These are phyloP conservation scores for Phytophthora europaea DNA, from an alignment of 352 stramenopile genomes.

Conservation along the genomic window DNA sequence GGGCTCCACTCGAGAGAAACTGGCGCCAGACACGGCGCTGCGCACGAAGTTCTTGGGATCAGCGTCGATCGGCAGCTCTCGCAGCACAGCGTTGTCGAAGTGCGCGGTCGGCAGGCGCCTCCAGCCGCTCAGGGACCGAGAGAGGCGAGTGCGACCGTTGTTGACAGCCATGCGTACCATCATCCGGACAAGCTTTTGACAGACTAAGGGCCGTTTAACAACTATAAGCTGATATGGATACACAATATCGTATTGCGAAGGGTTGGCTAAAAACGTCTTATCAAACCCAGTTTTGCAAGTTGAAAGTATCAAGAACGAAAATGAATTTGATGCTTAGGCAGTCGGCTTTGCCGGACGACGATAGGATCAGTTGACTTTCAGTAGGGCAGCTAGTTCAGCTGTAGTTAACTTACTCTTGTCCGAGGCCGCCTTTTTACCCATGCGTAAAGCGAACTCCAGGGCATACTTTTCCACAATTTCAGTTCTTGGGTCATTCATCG, in stretches of 20 bases:
- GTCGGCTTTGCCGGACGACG: too few species aligned
- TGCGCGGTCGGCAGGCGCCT: conserved; percentile 35
- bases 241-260: background rate
- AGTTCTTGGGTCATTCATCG: background rate
- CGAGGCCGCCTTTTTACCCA: background rate
- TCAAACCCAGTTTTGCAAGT: too few species aligned
- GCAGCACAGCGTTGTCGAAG: conserved; percentile 77
- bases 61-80: conserved; percentile 67
- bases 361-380: too few species aligned
- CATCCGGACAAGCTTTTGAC: conserved; percentile 10
- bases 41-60: conserved; percentile 67
- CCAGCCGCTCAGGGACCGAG: conserved; percentile 53
- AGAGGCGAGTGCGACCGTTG: conserved; percentile 10
- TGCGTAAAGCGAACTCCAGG: background rate
- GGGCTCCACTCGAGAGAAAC: conserved; percentile 71
- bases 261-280: background rate
- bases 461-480: background rate
- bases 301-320: too few species aligned
- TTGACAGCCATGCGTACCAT: conserved; percentile 20
- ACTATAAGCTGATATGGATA: background rate
- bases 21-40: conserved; percentile 55
- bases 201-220: background rate
- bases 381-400: background rate
- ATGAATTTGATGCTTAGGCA: too few species aligned
- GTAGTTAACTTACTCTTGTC: background rate